Evolutionary conservation across 495 filamentous ascomycete genomes (phyloP), one percentile per base, ranked within the genome.

Genomic region (Mytilinidion resinicola): DNA sequence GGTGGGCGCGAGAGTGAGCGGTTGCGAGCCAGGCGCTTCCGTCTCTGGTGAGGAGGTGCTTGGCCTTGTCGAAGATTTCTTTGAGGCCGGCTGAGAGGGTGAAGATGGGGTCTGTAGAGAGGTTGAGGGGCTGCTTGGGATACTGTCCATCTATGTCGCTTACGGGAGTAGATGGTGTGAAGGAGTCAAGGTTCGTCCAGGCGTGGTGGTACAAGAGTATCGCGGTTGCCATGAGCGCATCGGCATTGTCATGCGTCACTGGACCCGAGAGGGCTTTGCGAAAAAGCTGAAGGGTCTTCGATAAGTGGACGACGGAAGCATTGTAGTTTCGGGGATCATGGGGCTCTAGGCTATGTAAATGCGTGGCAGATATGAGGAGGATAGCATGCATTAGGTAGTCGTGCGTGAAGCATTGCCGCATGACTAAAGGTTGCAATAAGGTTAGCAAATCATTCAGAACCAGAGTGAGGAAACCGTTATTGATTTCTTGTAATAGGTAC

Each of bases 341-440:
- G 33, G 46, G 46, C 12, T 49, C 17, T 6, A 49, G 46, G 21
- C 25, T 14, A 30, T 19, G 14, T 9, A 49, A n/a, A 49, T 49
- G 46, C 6, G 46, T 49, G 21, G 46, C 46, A 8, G 46, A 49
- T 14, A 49, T 25, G 14, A 49, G 17, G 15, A 49, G 46, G 25
- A 49, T 49, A 49, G 46, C 15, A 49, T 49, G 46, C 46, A 49
- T 49, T 8, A 49, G 46, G 14, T 25, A 49, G 9, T 49, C 46
- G 21, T 49, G 46, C 17, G 21, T 8, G 7, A 49, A 25, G 21
- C 15, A 25, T 49, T 17, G 39, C 17, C 17, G 19, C 46, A 49
- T 49, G 21, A 49, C n/a, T n/a, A n/a, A n/a, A n/a, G n/a, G n/a
- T n/a, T n/a, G n/a, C n/a, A n/a, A n/a, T n/a, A n/a, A n/a, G n/a